A percentile compares a stretch with the other conserved stretches of the same genome.
Conservation (phyloP, 2,329 filamentous ascomycete species). For the Incumbomyces lentus region DNA sequence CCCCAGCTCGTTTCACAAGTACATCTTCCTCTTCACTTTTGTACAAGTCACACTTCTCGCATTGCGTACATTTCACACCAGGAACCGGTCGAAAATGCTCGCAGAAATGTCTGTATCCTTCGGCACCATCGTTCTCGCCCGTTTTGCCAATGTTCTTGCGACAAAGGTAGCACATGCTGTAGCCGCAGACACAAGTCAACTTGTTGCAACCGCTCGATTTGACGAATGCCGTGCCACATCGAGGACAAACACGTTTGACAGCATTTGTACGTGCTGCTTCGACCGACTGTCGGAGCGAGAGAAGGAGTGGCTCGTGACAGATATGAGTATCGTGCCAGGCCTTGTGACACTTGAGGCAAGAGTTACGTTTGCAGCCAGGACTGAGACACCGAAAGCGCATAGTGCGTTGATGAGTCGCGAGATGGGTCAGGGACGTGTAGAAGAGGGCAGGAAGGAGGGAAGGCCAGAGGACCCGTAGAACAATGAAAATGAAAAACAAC, state of each 20-base stretch:
- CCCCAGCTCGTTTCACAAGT: conserved; percentile 57
- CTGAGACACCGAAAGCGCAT: conserved; percentile 69
- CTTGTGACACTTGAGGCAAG: conserved; percentile 73
- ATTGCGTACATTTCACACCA: conserved; percentile 65
- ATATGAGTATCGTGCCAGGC: conserved; percentile 80
- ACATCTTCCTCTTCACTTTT: conserved; percentile 62
- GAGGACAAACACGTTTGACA: conserved; percentile 87
- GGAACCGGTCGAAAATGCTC: conserved; percentile 83
- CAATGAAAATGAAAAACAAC: conserved; percentile 42
- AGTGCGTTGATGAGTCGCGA: conserved; percentile 60
- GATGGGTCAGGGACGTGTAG: conserved; percentile 51
- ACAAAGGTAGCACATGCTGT: conserved; percentile 97
- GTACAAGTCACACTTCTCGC: conserved; percentile 67
- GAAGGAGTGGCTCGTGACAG: conserved; percentile 74
- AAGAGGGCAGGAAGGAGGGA: conserved; percentile 43
- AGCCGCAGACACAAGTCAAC: conserved; percentile 87
- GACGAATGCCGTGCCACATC: conserved; percentile 84
- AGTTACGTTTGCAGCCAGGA: conserved; percentile 55
- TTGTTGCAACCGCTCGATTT: conserved; percentile 95
- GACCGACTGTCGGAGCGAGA: conserved; percentile 76
- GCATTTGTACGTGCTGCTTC: conserved; percentile 90
- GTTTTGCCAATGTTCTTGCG: conserved; percentile 43
- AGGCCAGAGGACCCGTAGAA: conserved; percentile 43
- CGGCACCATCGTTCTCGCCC: conserved; percentile 25
- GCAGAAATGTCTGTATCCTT: conserved; percentile 90